Evolutionary conservation across 2,329 filamentous ascomycete genomes (phyloP).

Genomic region (Orbilia quercus): DNA sequence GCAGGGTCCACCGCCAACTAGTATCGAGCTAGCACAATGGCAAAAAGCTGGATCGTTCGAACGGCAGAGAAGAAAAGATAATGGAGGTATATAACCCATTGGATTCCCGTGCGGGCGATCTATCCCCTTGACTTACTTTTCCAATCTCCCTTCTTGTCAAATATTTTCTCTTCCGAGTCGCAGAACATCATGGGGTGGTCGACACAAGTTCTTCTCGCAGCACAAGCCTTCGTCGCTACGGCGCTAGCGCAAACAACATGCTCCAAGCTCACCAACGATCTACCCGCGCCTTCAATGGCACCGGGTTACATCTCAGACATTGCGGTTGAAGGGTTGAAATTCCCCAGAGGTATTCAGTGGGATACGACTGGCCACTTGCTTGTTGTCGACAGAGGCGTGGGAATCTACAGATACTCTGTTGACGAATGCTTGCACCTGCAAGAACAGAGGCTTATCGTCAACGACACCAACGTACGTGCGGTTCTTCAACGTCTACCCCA

Average conservation of each 20-base stretch:
- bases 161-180: background rate
- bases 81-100: slow-evolving; percentile 46
- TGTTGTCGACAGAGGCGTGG: slow-evolving; percentile 48
- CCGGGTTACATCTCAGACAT: slow-evolving; percentile 50
- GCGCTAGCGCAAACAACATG: slow-evolving; percentile 50
- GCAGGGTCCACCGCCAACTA: slow-evolving; percentile 33
- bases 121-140: slow-evolving; percentile 14
- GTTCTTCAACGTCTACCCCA: slow-evolving; percentile 20
- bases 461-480: slow-evolving; percentile 44
- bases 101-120: slow-evolving; percentile 6
- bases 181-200: slow-evolving; percentile 40
- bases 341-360: slow-evolving; percentile 51
- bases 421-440: slow-evolving; percentile 47
- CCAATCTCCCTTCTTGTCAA: slow-evolving; percentile 14
- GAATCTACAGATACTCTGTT: slow-evolving; percentile 43
- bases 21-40: slow-evolving; percentile 36
- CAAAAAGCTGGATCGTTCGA: slow-evolving; percentile 23
- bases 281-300: slow-evolving; percentile 49
- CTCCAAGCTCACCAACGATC: slow-evolving; percentile 36
- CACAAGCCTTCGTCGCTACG: slow-evolving; percentile 19
- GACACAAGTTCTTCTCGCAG: slow-evolving; percentile 30
- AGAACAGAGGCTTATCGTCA: slow-evolving; percentile 52
- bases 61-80: slow-evolving; percentile 21
- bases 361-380: slow-evolving; percentile 42
- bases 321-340: slow-evolving; percentile 32